These are phyloP conservation scores for Talaromyces wortmannii DNA, from an alignment of 495 filamentous ascomycete species.

Conservation along the genomic window DNA sequence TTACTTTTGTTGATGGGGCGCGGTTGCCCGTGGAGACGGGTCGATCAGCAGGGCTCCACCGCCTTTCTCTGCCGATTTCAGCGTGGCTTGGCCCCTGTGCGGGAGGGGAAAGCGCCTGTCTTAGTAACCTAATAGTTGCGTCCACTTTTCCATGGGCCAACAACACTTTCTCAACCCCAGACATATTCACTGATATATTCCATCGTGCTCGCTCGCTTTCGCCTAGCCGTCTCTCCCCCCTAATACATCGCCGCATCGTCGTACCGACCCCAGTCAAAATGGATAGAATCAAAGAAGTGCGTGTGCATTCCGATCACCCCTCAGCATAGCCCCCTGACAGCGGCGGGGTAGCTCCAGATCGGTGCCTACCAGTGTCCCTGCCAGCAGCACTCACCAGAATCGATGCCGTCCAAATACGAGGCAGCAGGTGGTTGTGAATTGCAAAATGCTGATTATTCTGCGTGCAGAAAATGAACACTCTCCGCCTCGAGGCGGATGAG, in stretches of 20 bases:
- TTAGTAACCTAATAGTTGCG: no score
- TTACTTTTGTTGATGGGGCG: conserved; percentile 10
- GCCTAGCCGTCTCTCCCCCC: no score
- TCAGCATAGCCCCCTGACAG: conserved; percentile 11
- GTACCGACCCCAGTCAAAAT: conserved; percentile 22
- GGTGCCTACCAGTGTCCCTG: conserved; percentile 3
- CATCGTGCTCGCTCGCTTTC: no score
- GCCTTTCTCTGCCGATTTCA: neutral
- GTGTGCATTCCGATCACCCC: conserved; percentile 17
- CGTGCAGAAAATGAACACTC: conserved; percentile 79
- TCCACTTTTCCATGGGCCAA: no score
- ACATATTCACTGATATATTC: no score
- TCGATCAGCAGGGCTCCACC: neutral
- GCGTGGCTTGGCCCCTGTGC: neutral
- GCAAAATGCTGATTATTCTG: neutral
- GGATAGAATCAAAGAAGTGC: conserved; percentile 74
- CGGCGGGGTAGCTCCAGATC: conserved; percentile 38
- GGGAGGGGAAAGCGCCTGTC: neutral
- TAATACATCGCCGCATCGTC: neutral
- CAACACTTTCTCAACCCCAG: no score
- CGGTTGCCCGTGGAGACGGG: conserved; percentile 44
- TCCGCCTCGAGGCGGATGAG: conserved; percentile 89
- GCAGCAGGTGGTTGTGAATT: neutral
- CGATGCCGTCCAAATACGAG: no score
- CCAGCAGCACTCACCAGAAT: neutral